Evolutionary conservation across 1,139 yeast genomes (phyloP), one percentile per base, ranked within the genome.

Genomic region (Candida mesenterica): DNA sequence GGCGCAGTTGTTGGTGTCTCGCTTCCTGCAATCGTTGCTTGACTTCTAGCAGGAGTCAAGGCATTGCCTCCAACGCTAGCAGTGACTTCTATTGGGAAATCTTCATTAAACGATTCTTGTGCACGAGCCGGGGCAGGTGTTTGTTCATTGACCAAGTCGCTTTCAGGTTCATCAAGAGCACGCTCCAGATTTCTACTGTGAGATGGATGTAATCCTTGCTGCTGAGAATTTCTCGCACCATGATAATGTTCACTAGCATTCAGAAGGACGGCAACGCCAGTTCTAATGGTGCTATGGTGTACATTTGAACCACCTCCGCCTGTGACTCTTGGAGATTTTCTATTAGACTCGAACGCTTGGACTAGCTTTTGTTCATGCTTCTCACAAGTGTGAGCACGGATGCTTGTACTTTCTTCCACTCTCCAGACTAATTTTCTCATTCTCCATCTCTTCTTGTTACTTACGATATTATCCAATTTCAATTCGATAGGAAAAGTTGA

Each of bases 381-480:
- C 6, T 60, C 55, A 59, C 95, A 87, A 15, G 80, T 64, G 44
- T 68, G 57, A 1, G 80, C 75, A 44, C 75, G 68, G 22, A 88
- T 70, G 49, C 80, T 79, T 10, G 81, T 72, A 31, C 72, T 73
- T 56, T 92, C 98, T 53, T 90, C 96, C n/a, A 92, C 72, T 48
- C 89, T 73, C 97, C 98, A 92, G 39, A 72, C 73, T 34, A 92
- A 61, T 57, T 89, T 86, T 36, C 97, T 73, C 90, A 94, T 82
- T 57, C 95, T 75, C 98, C 98, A 92, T 45, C 97, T 72, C 45
- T 89, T 71, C 10, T 61, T 65, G 13, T 55, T 49, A 26, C 70
- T 62, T 1, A 82, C 77, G 18, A 92, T 75, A 40, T 95, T 92
- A 46, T 89, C 95, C 48, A 94, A 61, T 44, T 81, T 77, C 52